A percentile compares a stretch with the other conserved stretches of the same genome.
Evolutionary conservation across 495 filamentous ascomycete genomes (phyloP).

Genomic region (Immersiella caudata): DNA sequence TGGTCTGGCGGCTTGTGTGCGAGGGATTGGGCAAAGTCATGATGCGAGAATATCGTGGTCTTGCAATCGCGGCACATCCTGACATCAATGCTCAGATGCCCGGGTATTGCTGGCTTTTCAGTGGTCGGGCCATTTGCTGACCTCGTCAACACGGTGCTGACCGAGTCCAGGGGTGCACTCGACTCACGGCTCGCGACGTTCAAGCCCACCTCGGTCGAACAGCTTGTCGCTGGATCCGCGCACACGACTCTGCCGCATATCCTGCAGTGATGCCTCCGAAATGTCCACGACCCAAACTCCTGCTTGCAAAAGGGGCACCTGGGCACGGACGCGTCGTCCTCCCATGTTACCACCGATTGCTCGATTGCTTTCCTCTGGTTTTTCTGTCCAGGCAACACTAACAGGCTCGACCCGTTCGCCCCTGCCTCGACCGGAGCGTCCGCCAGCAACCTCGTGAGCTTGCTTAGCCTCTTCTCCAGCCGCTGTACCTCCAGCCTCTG

Average conservation of each 20-base stretch:
- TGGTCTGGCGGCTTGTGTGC: conserved; percentile 71
- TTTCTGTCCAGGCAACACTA: conserved; percentile 49
- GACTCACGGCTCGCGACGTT: conserved; percentile 69
- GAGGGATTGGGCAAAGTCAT: conserved; percentile 76
- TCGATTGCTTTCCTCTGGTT: conserved; percentile 77
- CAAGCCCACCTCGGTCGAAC: conserved; percentile 81
- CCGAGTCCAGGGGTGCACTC: background rate
- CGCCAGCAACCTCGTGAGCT: conserved; percentile 81
- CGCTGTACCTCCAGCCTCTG: conserved; percentile 82
- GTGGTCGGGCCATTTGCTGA: conserved; percentile 44
- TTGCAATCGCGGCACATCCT: conserved; percentile 92
- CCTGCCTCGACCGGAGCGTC: conserved; percentile 63
- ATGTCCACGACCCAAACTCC: conserved; percentile 86
- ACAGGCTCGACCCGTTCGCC: conserved; percentile 31
- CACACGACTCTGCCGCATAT: conserved; percentile 93
- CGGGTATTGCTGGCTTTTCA: conserved; percentile 59
- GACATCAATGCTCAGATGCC: conserved; percentile 72
- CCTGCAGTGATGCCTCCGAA: conserved; percentile 91
- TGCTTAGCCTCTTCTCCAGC: conserved; percentile 87
- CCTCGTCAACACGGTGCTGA: background rate
- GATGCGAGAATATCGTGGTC: conserved; percentile 77
- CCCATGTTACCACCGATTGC: conserved; percentile 91
- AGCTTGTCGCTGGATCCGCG: conserved; percentile 78
- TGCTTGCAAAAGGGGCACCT: conserved; percentile 94
- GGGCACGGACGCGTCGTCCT: conserved; percentile 80